These are phyloP conservation scores for Podaxis pistillaris DNA, from an alignment of 768 basidiomycete species.

Conservation along the genomic window DNA sequence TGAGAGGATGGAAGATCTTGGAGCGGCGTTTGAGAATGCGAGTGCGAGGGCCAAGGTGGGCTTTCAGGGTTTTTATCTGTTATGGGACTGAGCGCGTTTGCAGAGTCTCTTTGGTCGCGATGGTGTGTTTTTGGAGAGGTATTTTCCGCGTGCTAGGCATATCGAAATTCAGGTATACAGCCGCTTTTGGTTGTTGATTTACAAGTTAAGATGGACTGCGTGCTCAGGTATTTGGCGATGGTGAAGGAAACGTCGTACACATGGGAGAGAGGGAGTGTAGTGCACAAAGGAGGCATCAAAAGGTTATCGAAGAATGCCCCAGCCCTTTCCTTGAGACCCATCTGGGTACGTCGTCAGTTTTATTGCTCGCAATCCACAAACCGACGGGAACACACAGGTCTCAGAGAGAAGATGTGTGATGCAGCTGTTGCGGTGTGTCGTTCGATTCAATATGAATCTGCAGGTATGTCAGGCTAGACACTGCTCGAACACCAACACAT, in stretches of 20 bases:
- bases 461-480: slow-evolving; percentile 35
- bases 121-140: slow-evolving; percentile 60
- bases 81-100: too few species aligned
- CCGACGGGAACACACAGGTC: slow-evolving; percentile 26
- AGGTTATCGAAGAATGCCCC: slow-evolving; percentile 69
- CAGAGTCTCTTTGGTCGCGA: slow-evolving; percentile 48
- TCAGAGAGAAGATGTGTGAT: slow-evolving; percentile 46
- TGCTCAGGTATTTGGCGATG: slow-evolving; percentile 63
- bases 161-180: slow-evolving; percentile 58
- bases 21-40: slow-evolving; percentile 32
- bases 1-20: slow-evolving; percentile 35
- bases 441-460: slow-evolving; percentile 54
- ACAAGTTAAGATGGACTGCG: not conserved
- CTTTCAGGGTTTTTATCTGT: not conserved
- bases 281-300: slow-evolving; percentile 68
- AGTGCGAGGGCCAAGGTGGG: slow-evolving; percentile 45
- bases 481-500: not conserved
- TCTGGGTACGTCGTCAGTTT: slow-evolving; percentile 34
- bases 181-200: too few species aligned
- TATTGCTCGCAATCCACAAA: not conserved
- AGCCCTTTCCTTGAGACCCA: slow-evolving; percentile 52
- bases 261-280: slow-evolving; percentile 74
- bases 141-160: slow-evolving; percentile 54
- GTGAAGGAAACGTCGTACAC: slow-evolving; percentile 53
- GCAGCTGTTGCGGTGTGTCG: slow-evolving; percentile 51